Evolutionary conservation across 1,284 basidiomycete genomes (phyloP), one percentile per base, ranked within the genome.

Genomic region (Leccinum insolens): DNA sequence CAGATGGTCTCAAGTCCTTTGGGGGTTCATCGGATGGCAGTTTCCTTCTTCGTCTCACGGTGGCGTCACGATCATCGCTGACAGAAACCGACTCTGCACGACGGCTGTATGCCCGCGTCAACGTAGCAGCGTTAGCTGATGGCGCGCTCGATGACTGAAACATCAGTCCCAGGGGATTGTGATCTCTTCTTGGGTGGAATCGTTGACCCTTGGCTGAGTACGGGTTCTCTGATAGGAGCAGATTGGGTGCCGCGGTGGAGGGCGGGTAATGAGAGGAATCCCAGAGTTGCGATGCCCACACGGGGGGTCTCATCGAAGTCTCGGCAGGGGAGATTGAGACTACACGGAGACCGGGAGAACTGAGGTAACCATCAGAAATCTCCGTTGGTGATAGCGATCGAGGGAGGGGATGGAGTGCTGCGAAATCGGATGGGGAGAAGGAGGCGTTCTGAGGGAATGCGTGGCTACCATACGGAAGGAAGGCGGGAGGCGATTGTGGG

Each of bases 71-170:
- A 73, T 92, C 90, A 65, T 89, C 89, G 67, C 78, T 81, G 64
- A 84, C 77, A 73, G 85, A 86, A 67, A 86, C 84, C 9, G 89
- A 90, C 73, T 89, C 90, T 65, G 89, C 86, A 52, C 88, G 85
- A 60, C 85, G 85, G 74, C 84, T 88, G 81, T 89, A 91, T 17
- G 83, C 78, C 46, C 89, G 82, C 65, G 86, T 80, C 62, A 86
- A 77, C 57, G 80, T 79, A 61, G 84, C 81, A 57, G 81, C 75
- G 67, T 81, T 81, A 15, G 81, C 77, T 65, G 88, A 84, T 37
- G 83, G 91, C 66, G 85, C 94, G 78, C 85, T 95, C 71, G 85
- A 92, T 71, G 85, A 95, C 80, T 85, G 93, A 88, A 86, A 95
- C 80, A 86, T 86, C 80, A 86, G 91, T 77, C 75, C 87, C 77